A percentile compares a stretch with the other conserved stretches of the same genome.
Evolutionary conservation across 345 rosid species (phyloP).

Genomic region (Murraya koenigii): DNA sequence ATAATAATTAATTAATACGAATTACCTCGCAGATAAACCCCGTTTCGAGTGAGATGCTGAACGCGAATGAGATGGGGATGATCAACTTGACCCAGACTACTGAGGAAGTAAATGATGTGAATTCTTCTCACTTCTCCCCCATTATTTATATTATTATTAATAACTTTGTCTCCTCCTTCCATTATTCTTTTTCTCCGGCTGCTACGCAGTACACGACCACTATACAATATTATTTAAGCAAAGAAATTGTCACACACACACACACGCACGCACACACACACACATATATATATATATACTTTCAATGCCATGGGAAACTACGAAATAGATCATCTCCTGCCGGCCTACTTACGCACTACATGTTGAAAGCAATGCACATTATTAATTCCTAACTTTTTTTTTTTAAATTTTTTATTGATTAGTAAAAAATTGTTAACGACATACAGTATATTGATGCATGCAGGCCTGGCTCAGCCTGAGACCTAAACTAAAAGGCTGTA

Average conservation of each 20-base stretch:
- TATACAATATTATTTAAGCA: not conserved
- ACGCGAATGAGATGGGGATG: slow-evolving; percentile 80
- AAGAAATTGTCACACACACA: not conserved
- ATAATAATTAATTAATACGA: not conserved
- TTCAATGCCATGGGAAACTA: not conserved
- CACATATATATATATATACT: not conserved
- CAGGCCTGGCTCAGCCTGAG: slow-evolving; percentile 3
- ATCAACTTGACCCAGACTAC: slow-evolving; percentile 46
- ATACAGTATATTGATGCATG: not conserved
- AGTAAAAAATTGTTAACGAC: not conserved
- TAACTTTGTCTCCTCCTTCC: slow-evolving; percentile 1
- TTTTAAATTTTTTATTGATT: not conserved
- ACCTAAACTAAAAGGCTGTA: not conserved
- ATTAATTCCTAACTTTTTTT: too few relatives aligned
- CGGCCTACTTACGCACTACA: slow-evolving; percentile 5
- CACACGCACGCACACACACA: too few relatives aligned
- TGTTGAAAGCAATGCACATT: not conserved
- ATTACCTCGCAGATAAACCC: slow-evolving; percentile 65
- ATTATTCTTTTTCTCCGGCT: slow-evolving; percentile 3
- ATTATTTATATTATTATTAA: not conserved
- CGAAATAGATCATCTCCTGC: slow-evolving; percentile 5
- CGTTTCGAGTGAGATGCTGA: slow-evolving; percentile 45
- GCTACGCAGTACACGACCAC: not conserved
- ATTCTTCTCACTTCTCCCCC: slow-evolving; percentile 55
- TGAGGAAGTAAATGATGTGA: slow-evolving; percentile 69